A percentile compares a stretch with the other conserved stretches of the same genome.
Conservation (phyloP, 2,329 filamentous ascomycete species). For the Cladorrhinum sp. region DNA sequence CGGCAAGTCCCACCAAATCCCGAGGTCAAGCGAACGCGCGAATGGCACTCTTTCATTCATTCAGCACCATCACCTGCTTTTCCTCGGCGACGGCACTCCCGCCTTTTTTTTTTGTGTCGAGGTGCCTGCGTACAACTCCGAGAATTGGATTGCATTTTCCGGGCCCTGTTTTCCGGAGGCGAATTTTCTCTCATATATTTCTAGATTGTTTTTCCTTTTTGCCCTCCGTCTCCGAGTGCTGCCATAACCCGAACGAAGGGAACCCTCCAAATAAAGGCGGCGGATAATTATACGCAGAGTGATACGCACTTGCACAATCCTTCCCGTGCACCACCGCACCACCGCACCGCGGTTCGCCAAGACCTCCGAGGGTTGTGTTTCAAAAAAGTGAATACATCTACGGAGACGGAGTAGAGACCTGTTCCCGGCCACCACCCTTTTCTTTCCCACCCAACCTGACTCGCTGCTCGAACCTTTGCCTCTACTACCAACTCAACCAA, state of each 20-base stretch:
- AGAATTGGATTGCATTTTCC: background rate
- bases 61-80: background rate
- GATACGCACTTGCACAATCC: background rate
- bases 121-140: background rate
- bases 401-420: background rate
- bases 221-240: background rate
- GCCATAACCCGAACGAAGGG: too few species aligned
- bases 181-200: conserved; percentile 9
- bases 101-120: background rate
- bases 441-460: background rate
- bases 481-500: background rate
- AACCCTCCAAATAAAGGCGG: background rate
- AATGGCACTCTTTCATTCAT: background rate
- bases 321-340: background rate
- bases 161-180: conserved; percentile 14
- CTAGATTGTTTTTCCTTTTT: conserved; percentile 3
- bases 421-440: background rate
- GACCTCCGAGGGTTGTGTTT: background rate
- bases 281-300: background rate
- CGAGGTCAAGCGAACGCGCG: conserved; percentile 6
- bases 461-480: background rate
- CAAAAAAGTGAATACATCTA: background rate
- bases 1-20: conserved; percentile 17
- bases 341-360: background rate
- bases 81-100: background rate